Evolutionary conservation across 1,284 basidiomycete genomes (phyloP).

Genomic region (Dichomitus squalens): DNA sequence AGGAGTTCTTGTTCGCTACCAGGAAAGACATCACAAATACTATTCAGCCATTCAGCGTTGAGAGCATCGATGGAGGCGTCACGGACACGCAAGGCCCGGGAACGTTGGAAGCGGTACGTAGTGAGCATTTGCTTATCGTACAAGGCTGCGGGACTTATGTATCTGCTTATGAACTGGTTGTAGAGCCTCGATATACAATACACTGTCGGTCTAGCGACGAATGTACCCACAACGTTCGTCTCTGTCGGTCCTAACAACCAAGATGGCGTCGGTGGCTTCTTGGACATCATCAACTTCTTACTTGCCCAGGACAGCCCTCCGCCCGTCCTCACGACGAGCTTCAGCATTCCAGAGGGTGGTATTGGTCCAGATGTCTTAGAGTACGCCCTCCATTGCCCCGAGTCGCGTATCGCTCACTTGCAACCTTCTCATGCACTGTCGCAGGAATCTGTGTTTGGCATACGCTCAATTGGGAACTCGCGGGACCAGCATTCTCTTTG

Average conservation of each 20-base stretch:
- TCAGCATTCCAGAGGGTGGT: slow-evolving; percentile 53
- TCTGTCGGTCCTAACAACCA: slow-evolving; percentile 14
- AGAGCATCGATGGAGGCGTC: background rate
- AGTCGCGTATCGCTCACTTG: too few species aligned
- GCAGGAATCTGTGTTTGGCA: too few species aligned
- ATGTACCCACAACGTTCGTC: slow-evolving; percentile 29
- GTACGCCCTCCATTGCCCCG: too few species aligned
- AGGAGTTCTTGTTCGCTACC: background rate
- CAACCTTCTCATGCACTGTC: too few species aligned
- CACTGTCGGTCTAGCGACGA: slow-evolving; percentile 60
- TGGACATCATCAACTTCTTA: slow-evolving; percentile 35
- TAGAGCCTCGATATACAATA: slow-evolving; percentile 59
- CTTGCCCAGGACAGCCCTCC: slow-evolving; percentile 32
- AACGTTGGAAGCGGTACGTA: slow-evolving; percentile 6
- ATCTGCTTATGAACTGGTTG: too few species aligned
- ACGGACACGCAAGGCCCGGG: background rate
- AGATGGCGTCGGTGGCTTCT: slow-evolving; percentile 22
- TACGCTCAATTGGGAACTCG: slow-evolving; percentile 51
- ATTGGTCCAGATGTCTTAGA: background rate
- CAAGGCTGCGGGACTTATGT: too few species aligned
- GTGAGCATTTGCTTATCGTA: too few species aligned
- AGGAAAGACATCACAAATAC: background rate
- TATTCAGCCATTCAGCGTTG: background rate
- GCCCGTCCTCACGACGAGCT: slow-evolving; percentile 39
- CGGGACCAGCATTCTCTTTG: slow-evolving; percentile 62